These are phyloP conservation scores for Yamadazyma scolyti DNA, from an alignment of 805 yeast species.

Conservation along the genomic window DNA sequence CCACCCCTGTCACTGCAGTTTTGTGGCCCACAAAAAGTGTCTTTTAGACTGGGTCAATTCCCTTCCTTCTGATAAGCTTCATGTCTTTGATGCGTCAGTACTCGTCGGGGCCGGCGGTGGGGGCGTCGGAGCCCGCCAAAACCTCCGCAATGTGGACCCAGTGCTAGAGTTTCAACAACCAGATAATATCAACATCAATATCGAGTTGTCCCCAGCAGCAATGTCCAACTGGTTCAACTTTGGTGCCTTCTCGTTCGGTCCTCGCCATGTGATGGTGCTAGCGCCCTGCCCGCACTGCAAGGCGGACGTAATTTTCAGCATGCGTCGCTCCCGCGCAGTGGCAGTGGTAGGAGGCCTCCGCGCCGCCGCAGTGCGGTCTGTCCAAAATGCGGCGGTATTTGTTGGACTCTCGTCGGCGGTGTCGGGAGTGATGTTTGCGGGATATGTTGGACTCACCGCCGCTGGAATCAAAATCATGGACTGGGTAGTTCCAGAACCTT, in stretches of 20 bases:
- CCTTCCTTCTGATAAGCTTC: conserved; percentile 25
- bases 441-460: conserved; percentile 34
- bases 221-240: too few relatives aligned
- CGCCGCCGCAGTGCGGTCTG: conserved; percentile 14
- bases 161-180: too few relatives aligned
- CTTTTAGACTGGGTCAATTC: conserved; percentile 39
- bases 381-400: conserved; percentile 28
- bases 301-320: conserved; percentile 26
- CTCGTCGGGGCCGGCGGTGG: neutral
- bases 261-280: too few relatives aligned
- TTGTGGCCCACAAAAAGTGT: conserved; percentile 36
- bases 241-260: too few relatives aligned
- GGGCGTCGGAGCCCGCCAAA: too few relatives aligned
- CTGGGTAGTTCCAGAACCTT: conserved; percentile 29
- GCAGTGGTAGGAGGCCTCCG: conserved; percentile 15
- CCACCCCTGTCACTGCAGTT: conserved; percentile 34
- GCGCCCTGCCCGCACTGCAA: conserved; percentile 43
- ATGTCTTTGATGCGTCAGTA: too few relatives aligned
- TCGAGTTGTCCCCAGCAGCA: too few relatives aligned
- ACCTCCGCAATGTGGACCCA: too few relatives aligned
- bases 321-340: conserved; percentile 25
- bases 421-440: conserved; percentile 37
- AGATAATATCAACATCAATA: too few relatives aligned
- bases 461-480: conserved; percentile 37
- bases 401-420: conserved; percentile 37